Evolutionary conservation across 2,329 filamentous ascomycete species (phyloP).

Genomic region (Parafenestella ontariensis): DNA sequence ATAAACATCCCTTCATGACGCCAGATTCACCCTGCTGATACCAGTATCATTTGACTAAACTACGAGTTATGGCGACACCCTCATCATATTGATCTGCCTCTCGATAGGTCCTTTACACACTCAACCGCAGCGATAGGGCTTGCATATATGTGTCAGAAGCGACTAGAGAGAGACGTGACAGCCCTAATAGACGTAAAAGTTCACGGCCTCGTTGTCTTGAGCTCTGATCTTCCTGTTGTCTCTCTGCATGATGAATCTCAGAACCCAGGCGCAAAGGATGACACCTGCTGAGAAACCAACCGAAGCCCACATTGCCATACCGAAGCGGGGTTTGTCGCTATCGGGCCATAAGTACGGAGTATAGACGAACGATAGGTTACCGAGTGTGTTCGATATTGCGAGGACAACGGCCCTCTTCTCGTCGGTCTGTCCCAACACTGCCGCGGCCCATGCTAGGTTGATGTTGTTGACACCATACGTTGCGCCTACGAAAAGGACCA

Average conservation of each 20-base stretch:
- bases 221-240: conserved; percentile 27
- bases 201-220: conserved; percentile 15
- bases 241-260: conserved; percentile 18
- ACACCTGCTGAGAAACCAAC: conserved; percentile 26
- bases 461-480: conserved; percentile 43
- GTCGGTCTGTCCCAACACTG: conserved; percentile 48
- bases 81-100: no score
- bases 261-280: conserved; percentile 18
- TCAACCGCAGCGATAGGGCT: no score
- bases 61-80: no score
- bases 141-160: no score
- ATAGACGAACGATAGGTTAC: conserved; percentile 50
- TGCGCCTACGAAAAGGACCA: conserved; percentile 42
- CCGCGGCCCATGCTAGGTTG: conserved; percentile 50
- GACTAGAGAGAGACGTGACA: no score
- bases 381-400: conserved; percentile 51
- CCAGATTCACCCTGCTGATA: no score
- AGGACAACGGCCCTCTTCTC: conserved; percentile 52
- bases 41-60: no score
- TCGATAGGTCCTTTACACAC: no score
- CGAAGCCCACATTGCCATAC: conserved; percentile 25
- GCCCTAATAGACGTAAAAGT: conserved; percentile 25
- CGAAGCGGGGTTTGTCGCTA: conserved; percentile 23
- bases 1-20: no score
- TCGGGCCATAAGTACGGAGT: conserved; percentile 36